These are phyloP conservation scores for Solidago caesia DNA, from an alignment of 129 eudicot species.

Conservation along the genomic window DNA sequence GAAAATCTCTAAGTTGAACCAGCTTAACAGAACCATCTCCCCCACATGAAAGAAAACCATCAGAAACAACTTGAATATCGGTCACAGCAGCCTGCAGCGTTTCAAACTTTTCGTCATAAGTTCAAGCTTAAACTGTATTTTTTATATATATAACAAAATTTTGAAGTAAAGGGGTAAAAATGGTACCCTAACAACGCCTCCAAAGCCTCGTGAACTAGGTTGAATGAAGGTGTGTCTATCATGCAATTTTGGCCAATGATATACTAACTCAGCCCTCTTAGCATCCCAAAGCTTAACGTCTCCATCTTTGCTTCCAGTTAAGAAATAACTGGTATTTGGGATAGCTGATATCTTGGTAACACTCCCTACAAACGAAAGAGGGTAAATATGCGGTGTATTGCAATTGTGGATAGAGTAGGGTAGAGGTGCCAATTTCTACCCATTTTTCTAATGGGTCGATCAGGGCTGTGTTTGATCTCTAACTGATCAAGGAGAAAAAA, in stretches of 20 bases:
- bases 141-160: neutral
- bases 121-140: constrained; percentile 16
- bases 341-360: constrained; percentile 79
- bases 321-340: constrained; percentile 84
- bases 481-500: neutral
- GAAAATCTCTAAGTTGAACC: constrained; percentile 48
- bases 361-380: constrained; percentile 51
- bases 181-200: constrained; percentile 77
- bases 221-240: constrained; percentile 81
- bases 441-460: neutral
- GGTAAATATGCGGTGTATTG: neutral
- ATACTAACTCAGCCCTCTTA: constrained; percentile 65
- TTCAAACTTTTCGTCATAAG: constrained; percentile 27
- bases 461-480: neutral
- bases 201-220: constrained; percentile 78
- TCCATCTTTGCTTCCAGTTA: constrained; percentile 98
- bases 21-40: constrained; percentile 82
- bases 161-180: constrained; percentile 7
- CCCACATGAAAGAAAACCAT: constrained; percentile 89
- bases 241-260: constrained; percentile 90
- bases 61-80: constrained; percentile 72
- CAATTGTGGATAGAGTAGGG: neutral
- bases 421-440: neutral
- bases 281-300: constrained; percentile 99
- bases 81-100: constrained; percentile 82